Evolutionary conservation across 495 filamentous ascomycete species (phyloP).

Genomic region (Penicillium arizonense): DNA sequence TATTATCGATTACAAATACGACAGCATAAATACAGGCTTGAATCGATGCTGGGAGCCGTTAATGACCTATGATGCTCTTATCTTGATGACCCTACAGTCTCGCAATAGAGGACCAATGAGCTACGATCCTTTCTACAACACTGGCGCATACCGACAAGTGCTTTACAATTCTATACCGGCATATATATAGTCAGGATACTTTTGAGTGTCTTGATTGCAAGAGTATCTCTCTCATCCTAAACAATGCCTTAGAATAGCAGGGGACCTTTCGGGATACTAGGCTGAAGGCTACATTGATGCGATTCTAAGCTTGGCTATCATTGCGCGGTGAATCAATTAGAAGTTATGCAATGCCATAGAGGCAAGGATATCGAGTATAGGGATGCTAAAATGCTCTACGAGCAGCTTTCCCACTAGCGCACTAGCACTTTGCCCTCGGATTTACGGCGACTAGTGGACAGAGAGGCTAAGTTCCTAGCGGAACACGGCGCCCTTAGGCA

Average conservation of each 20-base stretch:
- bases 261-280: background rate
- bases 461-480: background rate
- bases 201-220: constrained; percentile 14
- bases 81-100: constrained; percentile 9
- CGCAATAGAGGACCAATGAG: background rate
- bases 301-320: constrained; percentile 5
- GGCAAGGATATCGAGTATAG: constrained; percentile 6
- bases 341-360: constrained; percentile 11
- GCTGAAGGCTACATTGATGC: constrained; percentile 8
- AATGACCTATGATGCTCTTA: constrained; percentile 11
- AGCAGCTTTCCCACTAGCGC: constrained; percentile 8
- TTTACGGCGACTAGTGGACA: constrained; percentile 3
- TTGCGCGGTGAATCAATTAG: constrained; percentile 9
- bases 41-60: constrained; percentile 5
- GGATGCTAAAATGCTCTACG: constrained; percentile 7
- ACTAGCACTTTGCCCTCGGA: constrained; percentile 1
- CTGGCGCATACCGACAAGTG: constrained; percentile 5
- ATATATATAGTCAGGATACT: constrained; percentile 16
- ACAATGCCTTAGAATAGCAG: background rate
- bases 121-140: background rate
- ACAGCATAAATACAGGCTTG: background rate
- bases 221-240: constrained; percentile 8
- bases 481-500: background rate
- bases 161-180: constrained; percentile 11
- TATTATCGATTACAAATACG: constrained; percentile 15